phyloP scores from a whole-genome alignment of 148 eudicot genomes.

The Amaranthus cruentus region DNA sequence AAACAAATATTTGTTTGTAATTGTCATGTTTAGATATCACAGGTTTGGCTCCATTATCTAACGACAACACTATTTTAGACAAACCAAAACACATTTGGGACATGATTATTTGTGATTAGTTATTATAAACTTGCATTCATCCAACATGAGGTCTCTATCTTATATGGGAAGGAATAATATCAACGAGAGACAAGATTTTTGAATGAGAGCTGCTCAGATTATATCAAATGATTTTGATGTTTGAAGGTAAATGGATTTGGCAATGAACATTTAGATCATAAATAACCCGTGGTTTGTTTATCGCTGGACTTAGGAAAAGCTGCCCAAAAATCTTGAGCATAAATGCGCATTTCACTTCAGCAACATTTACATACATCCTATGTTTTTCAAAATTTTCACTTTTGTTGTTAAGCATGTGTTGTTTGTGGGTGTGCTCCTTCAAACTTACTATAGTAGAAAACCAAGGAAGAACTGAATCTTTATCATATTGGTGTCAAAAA shows the following conservation, averaged over 20 bases:
- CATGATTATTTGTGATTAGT: neutral
- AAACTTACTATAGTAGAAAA: neutral
- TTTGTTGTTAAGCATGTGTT: neutral
- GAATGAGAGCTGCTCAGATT: neutral
- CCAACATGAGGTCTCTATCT: neutral
- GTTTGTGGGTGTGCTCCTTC: neutral
- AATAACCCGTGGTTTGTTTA: neutral
- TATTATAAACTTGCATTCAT: neutral
- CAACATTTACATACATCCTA: neutral
- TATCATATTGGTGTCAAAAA: neutral
- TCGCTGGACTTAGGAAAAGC: neutral
- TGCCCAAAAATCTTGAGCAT: neutral
- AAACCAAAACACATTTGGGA: neutral
- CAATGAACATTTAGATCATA: neutral
- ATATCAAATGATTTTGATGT: neutral
- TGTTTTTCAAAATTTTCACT: neutral
- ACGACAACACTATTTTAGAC: neutral
- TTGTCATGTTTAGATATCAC: constrained; percentile 14
- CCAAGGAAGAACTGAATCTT: neutral
- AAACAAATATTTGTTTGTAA: neutral
- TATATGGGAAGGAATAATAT: neutral
- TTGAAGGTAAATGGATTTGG: neutral
- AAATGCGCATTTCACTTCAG: neutral
- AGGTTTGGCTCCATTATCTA: constrained; percentile 4
- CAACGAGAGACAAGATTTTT: neutral